Base-by-base conservation (phyloP, 2,329 filamentous ascomycete species). In the Neofusicoccum cordaticola region DNA sequence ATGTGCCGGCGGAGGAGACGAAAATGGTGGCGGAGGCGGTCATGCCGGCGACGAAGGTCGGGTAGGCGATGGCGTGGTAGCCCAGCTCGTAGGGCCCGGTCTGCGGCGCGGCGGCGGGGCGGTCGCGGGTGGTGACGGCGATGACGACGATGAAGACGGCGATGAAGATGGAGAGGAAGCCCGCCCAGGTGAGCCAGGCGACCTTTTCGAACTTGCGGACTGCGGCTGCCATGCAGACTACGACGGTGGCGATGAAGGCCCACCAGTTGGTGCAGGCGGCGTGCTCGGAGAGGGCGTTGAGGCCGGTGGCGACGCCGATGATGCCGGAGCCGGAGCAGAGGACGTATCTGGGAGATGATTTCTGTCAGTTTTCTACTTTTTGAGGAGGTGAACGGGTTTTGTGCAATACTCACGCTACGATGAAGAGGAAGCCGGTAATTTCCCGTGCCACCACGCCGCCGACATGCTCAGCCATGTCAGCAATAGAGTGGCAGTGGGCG, bases 121-220 rank as follows among this genome's bases (percentile, higher is more conserved):
- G 81, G 67, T 85, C 83, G 9, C 78, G 79, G 0, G 79, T 81
- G 0, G 85, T 88, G 2, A 89, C 86, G 5, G 82, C 85, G 42
- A 89, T 77, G 68, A 86, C 84, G 52, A 86, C 78, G 62, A 86
- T 85, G 65, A 86, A 82, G 0, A 87, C 82, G 3, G 86, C 85
- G 15, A 81, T 74, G 68, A 85, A 87, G 42, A 89, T 82, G 34
- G 82, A 85, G 4, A 81, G 65, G 69, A 88, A 87, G 0, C 86
- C 87, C 11, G 80, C 81, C 82, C 84, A 89, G 0, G 85, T 86
- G 48, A 88, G 74, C 84, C 85, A 88, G 2, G 83, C 84, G 65
- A 89, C 83, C 68, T 87, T 84, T 60, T 85, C 80, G 68, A 88
- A 84, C 64, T 85, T 88, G 66, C 85, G 82, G 4, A 86, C 79